Conservation (phyloP, 306 rosid genomes). For the Lathyrus tuberosus region DNA sequence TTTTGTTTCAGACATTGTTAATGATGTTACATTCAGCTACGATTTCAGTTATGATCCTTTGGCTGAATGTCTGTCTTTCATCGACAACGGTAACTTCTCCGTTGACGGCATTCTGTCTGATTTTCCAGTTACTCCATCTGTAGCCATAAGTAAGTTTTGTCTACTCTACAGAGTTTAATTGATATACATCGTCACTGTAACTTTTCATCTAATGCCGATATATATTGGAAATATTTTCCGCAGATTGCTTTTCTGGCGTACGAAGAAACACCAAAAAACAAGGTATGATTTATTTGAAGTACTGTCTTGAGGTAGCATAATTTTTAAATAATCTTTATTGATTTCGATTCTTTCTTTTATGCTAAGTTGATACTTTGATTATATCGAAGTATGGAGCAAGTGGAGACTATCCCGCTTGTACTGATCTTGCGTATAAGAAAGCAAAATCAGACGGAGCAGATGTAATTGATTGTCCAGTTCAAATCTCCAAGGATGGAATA, state of each 20-base stretch:
- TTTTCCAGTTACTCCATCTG: slow-evolving; percentile 76
- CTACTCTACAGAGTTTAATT: slow-evolving; percentile 6
- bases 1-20: slow-evolving; percentile 64
- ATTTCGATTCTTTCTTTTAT: slow-evolving; percentile 41
- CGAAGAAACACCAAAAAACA: slow-evolving; percentile 44
- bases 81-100: slow-evolving; percentile 62
- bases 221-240: slow-evolving; percentile 8
- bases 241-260: slow-evolving; percentile 77
- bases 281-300: slow-evolving; percentile 49
- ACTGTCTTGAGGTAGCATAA: slow-evolving; percentile 3
- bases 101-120: slow-evolving; percentile 84
- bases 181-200: background rate
- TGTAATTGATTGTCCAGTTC: slow-evolving; percentile 88
- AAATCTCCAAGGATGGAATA: slow-evolving; percentile 73
- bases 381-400: slow-evolving; percentile 86
- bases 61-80: slow-evolving; percentile 63
- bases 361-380: slow-evolving; percentile 63
- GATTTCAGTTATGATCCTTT: slow-evolving; percentile 82
- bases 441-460: slow-evolving; percentile 76
- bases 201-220: background rate
- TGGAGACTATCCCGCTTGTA: slow-evolving; percentile 80
- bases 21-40: slow-evolving; percentile 63
- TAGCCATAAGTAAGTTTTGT: slow-evolving; percentile 67
- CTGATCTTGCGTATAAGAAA: slow-evolving; percentile 57
- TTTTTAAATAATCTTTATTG: slow-evolving; percentile 37